Evolutionary conservation across 2,329 filamentous ascomycete species (phyloP).

Genomic region (Alternaria sp.): DNA sequence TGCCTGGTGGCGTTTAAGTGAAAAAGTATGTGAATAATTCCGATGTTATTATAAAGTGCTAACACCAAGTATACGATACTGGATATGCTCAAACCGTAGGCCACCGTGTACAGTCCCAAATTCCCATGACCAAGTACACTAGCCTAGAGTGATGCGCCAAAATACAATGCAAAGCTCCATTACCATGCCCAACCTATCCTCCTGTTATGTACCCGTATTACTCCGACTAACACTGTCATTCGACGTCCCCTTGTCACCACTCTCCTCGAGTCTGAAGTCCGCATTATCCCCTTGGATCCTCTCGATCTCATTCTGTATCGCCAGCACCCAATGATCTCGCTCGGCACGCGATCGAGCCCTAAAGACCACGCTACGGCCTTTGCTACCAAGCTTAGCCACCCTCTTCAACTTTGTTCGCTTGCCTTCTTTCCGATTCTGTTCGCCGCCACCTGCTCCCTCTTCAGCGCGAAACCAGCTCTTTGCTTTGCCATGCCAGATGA

Average conservation of each 20-base stretch:
- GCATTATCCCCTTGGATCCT: slow-evolving; percentile 59
- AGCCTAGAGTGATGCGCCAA: neutral
- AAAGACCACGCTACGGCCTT: slow-evolving; percentile 71
- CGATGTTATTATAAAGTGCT: neutral
- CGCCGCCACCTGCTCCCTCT: slow-evolving; percentile 42
- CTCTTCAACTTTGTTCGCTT: slow-evolving; percentile 63
- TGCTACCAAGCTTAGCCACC: slow-evolving; percentile 67
- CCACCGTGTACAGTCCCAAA: neutral
- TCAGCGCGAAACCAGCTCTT: slow-evolving; percentile 63
- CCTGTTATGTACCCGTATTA: neutral
- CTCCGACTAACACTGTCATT: neutral
- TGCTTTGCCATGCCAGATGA: slow-evolving; percentile 69
- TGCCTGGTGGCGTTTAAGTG: neutral
- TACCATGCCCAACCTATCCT: neutral
- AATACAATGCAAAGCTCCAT: neutral
- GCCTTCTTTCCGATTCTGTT: slow-evolving; percentile 45
- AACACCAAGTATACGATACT: neutral
- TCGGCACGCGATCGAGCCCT: slow-evolving; percentile 70
- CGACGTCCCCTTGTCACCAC: slow-evolving; percentile 10
- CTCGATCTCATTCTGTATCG: slow-evolving; percentile 72
- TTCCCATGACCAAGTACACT: neutral
- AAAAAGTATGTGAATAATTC: neutral
- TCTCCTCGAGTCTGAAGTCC: slow-evolving; percentile 54
- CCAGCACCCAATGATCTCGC: slow-evolving; percentile 73
- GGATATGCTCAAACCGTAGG: neutral